Evolutionary conservation across 2,329 filamentous ascomycete species (phyloP).

Genomic region (Parastagonospora avenae): DNA sequence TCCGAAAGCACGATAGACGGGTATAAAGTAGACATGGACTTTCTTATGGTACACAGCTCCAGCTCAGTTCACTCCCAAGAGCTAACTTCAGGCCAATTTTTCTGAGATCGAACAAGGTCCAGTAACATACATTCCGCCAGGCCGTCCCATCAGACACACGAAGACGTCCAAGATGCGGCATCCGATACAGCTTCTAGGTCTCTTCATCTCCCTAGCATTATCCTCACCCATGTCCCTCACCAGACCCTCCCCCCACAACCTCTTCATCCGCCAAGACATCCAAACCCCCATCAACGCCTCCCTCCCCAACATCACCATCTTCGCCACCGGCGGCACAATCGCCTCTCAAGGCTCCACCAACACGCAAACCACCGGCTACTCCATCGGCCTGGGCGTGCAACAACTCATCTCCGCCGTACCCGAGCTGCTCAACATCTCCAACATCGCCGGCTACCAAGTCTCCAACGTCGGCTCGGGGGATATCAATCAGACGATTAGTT

Average conservation of each 20-base stretch:
- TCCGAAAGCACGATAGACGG: too few relatives aligned
- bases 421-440: constrained; percentile 59
- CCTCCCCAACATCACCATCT: constrained; percentile 63
- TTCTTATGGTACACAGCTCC: too few relatives aligned
- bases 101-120: too few relatives aligned
- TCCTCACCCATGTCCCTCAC: constrained; percentile 28
- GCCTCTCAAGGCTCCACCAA: constrained; percentile 58
- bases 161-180: constrained; percentile 27
- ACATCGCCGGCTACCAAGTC: constrained; percentile 57
- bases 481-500: constrained; percentile 56
- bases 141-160: neutral
- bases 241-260: constrained; percentile 18
- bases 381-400: constrained; percentile 57
- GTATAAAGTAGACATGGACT: too few relatives aligned
- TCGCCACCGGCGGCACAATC: constrained; percentile 64
- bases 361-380: constrained; percentile 61
- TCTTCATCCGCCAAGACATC: constrained; percentile 38
- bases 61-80: too few relatives aligned
- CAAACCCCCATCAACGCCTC: constrained; percentile 49
- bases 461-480: constrained; percentile 43
- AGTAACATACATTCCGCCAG: too few relatives aligned
- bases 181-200: constrained; percentile 20
- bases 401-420: constrained; percentile 61
- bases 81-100: too few relatives aligned
- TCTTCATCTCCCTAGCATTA: constrained; percentile 23